A percentile compares a stretch with the other conserved stretches of the same genome.
These are phyloP conservation scores for Sphenostylis stenocarpa DNA, from an alignment of 306 rosid genomes.

Conservation along the genomic window DNA sequence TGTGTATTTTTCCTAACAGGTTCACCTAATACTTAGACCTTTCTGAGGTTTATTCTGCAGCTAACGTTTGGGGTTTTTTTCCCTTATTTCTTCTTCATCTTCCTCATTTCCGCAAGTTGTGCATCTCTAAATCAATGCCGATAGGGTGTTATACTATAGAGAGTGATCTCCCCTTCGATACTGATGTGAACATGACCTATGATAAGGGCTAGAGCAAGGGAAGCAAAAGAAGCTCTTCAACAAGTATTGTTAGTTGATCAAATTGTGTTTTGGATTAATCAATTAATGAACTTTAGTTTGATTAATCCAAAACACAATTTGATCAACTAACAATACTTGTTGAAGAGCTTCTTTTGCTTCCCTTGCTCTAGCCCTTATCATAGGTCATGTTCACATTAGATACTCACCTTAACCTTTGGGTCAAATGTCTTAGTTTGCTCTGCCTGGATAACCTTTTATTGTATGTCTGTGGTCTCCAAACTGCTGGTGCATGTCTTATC, in stretches of 20 bases:
- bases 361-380: too few relatives aligned
- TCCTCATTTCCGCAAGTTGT: background rate
- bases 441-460: background rate
- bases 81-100: background rate
- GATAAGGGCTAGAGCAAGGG: too few relatives aligned
- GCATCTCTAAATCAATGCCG: background rate
- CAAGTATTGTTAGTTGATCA: too few relatives aligned
- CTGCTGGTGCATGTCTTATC: background rate
- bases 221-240: too few relatives aligned
- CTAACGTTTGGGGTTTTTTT: background rate
- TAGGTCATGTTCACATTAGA: too few relatives aligned
- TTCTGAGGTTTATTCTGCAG: background rate
- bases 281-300: too few relatives aligned
- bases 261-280: too few relatives aligned
- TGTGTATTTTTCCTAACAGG: too few relatives aligned
- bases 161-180: background rate
- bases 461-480: background rate
- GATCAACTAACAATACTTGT: too few relatives aligned
- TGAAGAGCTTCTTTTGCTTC: too few relatives aligned
- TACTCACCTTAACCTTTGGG: background rate
- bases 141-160: background rate
- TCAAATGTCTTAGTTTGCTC: background rate
- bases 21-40: background rate
- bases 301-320: too few relatives aligned
- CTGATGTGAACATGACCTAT: too few relatives aligned